Percentiles rank a stretch among this genome's conserved stretches.
These are phyloP conservation scores for Xylariomycetidae sp. DNA, from an alignment of 2,329 filamentous ascomycete species.

Conservation along the genomic window DNA sequence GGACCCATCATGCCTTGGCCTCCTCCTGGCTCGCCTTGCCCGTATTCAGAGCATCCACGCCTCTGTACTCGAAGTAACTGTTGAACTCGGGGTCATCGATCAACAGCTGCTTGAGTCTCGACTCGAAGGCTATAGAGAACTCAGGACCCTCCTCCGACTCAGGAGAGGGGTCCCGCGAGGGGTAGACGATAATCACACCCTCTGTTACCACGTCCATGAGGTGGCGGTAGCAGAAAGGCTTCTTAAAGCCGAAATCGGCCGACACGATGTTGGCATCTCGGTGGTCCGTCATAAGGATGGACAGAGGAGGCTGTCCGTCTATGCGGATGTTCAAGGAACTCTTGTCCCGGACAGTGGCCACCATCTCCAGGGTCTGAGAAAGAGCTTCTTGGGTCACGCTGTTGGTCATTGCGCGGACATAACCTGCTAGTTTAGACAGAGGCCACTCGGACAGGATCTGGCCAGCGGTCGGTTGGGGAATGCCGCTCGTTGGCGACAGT, in stretches of 20 bases:
- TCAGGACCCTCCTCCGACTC: slow-evolving; percentile 18
- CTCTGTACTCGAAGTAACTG: slow-evolving; percentile 15
- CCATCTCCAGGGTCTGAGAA: slow-evolving; percentile 16
- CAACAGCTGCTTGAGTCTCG: slow-evolving; percentile 7
- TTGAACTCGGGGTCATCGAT: slow-evolving; percentile 14
- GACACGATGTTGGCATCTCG: slow-evolving; percentile 3
- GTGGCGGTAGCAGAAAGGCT: too few species aligned
- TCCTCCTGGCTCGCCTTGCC: too few species aligned
- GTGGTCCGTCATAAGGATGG: slow-evolving; percentile 6
- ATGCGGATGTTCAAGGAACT: slow-evolving; percentile 5
- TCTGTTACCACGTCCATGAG: neutral
- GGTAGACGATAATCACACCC: neutral
- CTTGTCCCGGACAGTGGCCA: slow-evolving; percentile 33
- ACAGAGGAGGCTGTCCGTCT: slow-evolving; percentile 5
- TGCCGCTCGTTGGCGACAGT: slow-evolving; percentile 13
- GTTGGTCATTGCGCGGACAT: slow-evolving; percentile 32
- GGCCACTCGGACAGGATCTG: slow-evolving; percentile 31
- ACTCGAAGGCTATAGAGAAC: slow-evolving; percentile 14
- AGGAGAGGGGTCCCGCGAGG: too few species aligned
- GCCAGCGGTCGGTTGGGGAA: slow-evolving; percentile 23
- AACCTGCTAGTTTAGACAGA: slow-evolving; percentile 28
- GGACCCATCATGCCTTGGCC: too few species aligned
- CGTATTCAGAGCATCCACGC: slow-evolving; percentile 2
- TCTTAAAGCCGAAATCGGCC: slow-evolving; percentile 11
- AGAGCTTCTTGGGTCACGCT: slow-evolving; percentile 27